phyloP scores from a whole-genome alignment of 2,329 filamentous ascomycete genomes.

The Neofusicoccum kwambonambiense region DNA sequence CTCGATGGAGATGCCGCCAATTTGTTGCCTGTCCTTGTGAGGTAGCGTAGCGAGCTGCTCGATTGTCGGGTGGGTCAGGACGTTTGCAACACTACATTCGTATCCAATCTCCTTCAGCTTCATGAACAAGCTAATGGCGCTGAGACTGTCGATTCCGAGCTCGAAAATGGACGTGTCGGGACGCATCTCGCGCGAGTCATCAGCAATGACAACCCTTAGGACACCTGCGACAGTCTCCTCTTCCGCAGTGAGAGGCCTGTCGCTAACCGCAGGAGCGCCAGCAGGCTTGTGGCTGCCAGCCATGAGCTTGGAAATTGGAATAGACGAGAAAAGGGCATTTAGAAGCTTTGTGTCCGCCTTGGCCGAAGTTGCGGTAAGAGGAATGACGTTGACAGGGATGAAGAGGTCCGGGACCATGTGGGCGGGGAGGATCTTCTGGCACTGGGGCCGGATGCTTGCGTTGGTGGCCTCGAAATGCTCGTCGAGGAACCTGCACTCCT shows the following conservation, averaged over 20 bases:
- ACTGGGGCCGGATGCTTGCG: constrained; percentile 18
- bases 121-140: constrained; percentile 37
- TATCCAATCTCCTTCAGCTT: constrained; percentile 36
- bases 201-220: constrained; percentile 25
- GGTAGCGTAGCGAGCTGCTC: constrained; percentile 34
- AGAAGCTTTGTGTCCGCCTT: constrained; percentile 36
- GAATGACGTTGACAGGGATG: constrained; percentile 38
- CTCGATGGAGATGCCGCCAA: not conserved
- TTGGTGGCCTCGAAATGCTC: constrained; percentile 20
- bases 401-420: constrained; percentile 44
- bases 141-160: constrained; percentile 40
- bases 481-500: constrained; percentile 21
- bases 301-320: constrained; percentile 27
- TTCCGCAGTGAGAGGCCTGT: constrained; percentile 23
- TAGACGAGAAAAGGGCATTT: constrained; percentile 27
- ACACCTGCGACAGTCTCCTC: constrained; percentile 28
- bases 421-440: constrained; percentile 29
- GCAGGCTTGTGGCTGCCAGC: constrained; percentile 2
- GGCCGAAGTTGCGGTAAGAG: constrained; percentile 33
- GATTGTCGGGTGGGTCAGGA: constrained; percentile 36
- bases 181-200: constrained; percentile 22
- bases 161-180: constrained; percentile 36
- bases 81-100: constrained; percentile 32
- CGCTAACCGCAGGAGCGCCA: not conserved
- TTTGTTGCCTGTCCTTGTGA: not conserved